Evolutionary conservation across 2,329 filamentous ascomycete genomes (phyloP).

Genomic region (Fusarium hainanense): DNA sequence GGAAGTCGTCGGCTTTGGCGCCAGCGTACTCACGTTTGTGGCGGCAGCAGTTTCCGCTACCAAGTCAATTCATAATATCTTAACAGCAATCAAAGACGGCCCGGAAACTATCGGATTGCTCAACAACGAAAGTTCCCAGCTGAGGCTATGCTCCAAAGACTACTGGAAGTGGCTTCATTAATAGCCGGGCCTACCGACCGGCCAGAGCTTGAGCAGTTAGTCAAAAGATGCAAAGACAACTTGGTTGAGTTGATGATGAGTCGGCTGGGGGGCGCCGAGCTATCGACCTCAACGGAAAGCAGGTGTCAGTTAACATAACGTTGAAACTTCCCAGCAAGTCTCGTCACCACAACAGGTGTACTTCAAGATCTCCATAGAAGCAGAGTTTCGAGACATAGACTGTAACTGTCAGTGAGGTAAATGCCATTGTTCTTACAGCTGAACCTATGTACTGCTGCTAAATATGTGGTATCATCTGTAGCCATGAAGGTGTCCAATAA

Average conservation of each 20-base stretch:
- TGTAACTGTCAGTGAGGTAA: too few relatives aligned
- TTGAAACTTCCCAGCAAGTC: too few relatives aligned
- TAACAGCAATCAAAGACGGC: constrained; percentile 5
- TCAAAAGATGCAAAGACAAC: background rate
- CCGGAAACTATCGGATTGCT: background rate
- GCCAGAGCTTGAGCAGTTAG: rapidly evolving
- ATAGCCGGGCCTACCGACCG: background rate
- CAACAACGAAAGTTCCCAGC: rapidly evolving
- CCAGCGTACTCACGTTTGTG: background rate
- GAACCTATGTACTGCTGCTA: rapidly evolving
- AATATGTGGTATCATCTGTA: background rate
- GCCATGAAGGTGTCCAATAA: background rate
- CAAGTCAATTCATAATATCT: background rate
- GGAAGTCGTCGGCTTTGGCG: background rate
- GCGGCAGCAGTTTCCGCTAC: background rate
- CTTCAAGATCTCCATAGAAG: too few relatives aligned
- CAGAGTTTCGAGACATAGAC: too few relatives aligned
- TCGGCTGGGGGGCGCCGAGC: rapidly evolving
- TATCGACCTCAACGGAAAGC: background rate
- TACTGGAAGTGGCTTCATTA: rapidly evolving
- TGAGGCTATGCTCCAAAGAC: rapidly evolving
- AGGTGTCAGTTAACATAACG: constrained; percentile 1
- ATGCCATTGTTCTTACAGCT: too few relatives aligned
- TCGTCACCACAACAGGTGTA: too few relatives aligned
- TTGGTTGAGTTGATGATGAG: background rate